Percentiles rank a stretch among this genome's conserved stretches.
These are phyloP conservation scores for Fusarium armeniacum DNA, from an alignment of 2,329 filamentous ascomycete genomes.

Conservation along the genomic window DNA sequence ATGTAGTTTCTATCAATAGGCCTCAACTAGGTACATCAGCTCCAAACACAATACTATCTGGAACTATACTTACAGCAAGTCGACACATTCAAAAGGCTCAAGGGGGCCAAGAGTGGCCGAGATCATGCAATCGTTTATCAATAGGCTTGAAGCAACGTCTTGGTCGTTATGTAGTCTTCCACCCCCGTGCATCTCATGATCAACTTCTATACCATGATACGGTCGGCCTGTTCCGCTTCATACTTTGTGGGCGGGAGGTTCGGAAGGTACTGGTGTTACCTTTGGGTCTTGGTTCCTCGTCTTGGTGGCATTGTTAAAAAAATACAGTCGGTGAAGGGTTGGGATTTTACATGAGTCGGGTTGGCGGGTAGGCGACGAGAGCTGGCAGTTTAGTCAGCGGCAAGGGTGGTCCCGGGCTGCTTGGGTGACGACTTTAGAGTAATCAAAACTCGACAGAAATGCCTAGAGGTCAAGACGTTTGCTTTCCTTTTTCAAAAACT, in stretches of 20 bases:
- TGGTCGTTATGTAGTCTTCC: constrained; percentile 24
- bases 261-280: constrained; percentile 14
- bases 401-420: no score
- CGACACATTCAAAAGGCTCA: constrained; percentile 20
- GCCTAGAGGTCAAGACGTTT: no score
- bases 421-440: no score
- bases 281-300: neutral
- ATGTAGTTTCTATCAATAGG: neutral
- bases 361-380: no score
- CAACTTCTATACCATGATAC: constrained; percentile 37
- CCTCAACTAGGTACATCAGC: neutral
- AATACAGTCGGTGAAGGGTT: no score
- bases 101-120: constrained; percentile 16
- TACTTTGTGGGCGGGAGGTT: neutral
- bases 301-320: no score
- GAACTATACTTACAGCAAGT: constrained; percentile 13
- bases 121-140: constrained; percentile 19
- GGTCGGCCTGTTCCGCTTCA: constrained; percentile 9
- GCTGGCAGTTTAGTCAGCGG: neutral
- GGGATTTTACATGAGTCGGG: no score
- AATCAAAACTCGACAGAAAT: no score
- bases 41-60: accelerated
- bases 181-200: constrained; percentile 25
- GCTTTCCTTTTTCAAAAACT: no score
- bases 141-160: neutral